Evolutionary conservation across 2,329 filamentous ascomycete genomes (phyloP), one percentile per base, ranked within the genome.

Genomic region (Phyllosticta citribraziliensis): DNA sequence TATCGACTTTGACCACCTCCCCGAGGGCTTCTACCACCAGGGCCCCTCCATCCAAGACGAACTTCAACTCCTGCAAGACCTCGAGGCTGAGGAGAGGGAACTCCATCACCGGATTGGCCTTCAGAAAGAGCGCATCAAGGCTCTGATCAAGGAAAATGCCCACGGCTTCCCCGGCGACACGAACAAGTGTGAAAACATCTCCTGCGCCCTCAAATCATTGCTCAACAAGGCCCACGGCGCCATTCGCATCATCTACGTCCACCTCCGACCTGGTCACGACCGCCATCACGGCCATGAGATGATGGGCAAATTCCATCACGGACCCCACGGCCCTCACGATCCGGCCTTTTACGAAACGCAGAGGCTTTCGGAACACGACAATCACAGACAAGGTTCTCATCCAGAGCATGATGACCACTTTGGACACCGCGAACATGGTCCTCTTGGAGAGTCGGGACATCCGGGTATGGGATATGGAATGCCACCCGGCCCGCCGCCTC

Each of bases 131-230:
- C 57, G 66, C 54, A 73, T 76, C 63, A 65, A 71, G 12, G 64
- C 66, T 22, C 69, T 69, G 20, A 63, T 73, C 24, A 65, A 67
- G 47, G 62, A 73, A 35, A 67, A 73, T 52, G 65, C 65, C 11
- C 64, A 70, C 14, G 65, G 65, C n/a, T 67, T 78, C 11, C 70
- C 69, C 19, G 69, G 76, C 47, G 72, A 78, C 19, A 64, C 79
- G 12, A 66, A 71, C 61, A 67, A 76, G 55, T 80, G 78, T 64
- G 72, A 78, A 62, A 73, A 72, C 61, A 64, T 79, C 56, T 66
- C 71, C 20, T 79, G 77, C 63, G 70, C 76, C 54, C 64, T 78
- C 56, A 73, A 75, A 62, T 71, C 74, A 20, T 68, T 75, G 52
- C 67, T 67, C n/a, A 62, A 69, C 55, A 72, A 72, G 64, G 72